Conservation (phyloP, 148 eudicot genomes). For the Pouteria glomerata region DNA sequence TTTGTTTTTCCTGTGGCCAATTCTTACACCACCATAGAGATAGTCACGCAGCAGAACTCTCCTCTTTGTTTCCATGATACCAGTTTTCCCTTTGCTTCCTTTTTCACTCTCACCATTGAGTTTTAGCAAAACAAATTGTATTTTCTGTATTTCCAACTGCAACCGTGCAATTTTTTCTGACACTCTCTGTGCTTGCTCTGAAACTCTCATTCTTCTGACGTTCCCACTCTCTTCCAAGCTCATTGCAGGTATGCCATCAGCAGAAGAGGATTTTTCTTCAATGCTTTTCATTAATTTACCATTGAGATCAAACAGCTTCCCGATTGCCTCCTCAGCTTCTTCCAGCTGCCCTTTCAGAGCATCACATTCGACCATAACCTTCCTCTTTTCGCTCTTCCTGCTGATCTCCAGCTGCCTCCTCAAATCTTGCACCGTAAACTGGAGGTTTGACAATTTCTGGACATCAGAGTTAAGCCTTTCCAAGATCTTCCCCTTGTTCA, state of each 20-base stretch:
- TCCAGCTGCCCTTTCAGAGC: constrained; percentile 59
- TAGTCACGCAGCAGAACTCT: constrained; percentile 63
- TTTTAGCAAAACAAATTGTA: constrained; percentile 70
- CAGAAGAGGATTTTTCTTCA: constrained; percentile 45
- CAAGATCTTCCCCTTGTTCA: constrained; percentile 55
- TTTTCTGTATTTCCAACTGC: constrained; percentile 84
- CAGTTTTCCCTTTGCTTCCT: constrained; percentile 32
- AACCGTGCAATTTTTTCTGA: constrained; percentile 84
- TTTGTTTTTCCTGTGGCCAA: constrained; percentile 52
- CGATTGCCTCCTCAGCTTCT: constrained; percentile 66
- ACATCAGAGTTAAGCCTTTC: constrained; percentile 86
- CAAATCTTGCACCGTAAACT: constrained; percentile 80
- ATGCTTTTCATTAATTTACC: constrained; percentile 60
- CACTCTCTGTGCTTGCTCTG: constrained; percentile 63
- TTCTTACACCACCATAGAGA: constrained; percentile 55
- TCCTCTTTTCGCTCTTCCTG: constrained; percentile 42
- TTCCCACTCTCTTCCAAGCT: constrained; percentile 48
- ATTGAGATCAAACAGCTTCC: constrained; percentile 59
- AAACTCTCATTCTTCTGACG: constrained; percentile 46
- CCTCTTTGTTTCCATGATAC: constrained; percentile 42
- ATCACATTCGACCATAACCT: constrained; percentile 40
- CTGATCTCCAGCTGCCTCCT: constrained; percentile 53
- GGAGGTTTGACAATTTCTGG: constrained; percentile 78
- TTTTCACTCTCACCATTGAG: constrained; percentile 40
- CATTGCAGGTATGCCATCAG: constrained; percentile 27